Conservation (phyloP, 129 eudicot species). For the Tagetes erecta region DNA sequence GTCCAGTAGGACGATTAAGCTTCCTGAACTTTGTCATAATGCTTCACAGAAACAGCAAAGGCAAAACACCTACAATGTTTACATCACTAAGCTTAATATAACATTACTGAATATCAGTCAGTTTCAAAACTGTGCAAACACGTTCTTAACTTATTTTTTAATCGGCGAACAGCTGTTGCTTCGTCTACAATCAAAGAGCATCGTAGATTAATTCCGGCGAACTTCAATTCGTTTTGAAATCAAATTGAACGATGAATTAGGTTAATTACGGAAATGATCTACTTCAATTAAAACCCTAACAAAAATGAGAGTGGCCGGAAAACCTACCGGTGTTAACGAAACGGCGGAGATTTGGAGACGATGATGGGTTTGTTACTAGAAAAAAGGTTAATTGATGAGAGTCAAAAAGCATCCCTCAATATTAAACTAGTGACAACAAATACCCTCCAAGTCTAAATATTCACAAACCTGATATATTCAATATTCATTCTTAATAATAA, state of each 20-base stretch:
- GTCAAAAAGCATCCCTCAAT: not conserved
- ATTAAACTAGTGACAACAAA: constrained; percentile 15
- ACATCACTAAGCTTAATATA: not conserved
- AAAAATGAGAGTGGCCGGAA: not conserved
- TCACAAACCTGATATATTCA: not conserved
- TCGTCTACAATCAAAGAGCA: not conserved
- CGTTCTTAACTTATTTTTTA: too few relatives aligned
- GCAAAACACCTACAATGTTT: constrained; percentile 14
- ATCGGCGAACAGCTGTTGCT: not conserved
- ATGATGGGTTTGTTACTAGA: constrained; percentile 14
- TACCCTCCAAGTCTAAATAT: constrained; percentile 10
- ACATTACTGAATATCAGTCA: too few relatives aligned
- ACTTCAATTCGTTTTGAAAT: not conserved
- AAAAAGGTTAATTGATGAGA: not conserved
- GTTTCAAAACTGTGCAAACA: too few relatives aligned
- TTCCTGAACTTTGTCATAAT: constrained; percentile 84
- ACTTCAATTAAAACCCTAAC: constrained; percentile 15
- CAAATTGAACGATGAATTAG: constrained; percentile 9
- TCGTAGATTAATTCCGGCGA: not conserved
- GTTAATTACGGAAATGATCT: not conserved
- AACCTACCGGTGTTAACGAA: constrained; percentile 20
- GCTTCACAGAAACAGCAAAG: not conserved
- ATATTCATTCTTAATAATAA: too few relatives aligned
- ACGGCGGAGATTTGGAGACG: constrained; percentile 23
- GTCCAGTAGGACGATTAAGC: constrained; percentile 85